Conservation (phyloP, 139 green algal species). For the Yamagishiella unicocca region DNA sequence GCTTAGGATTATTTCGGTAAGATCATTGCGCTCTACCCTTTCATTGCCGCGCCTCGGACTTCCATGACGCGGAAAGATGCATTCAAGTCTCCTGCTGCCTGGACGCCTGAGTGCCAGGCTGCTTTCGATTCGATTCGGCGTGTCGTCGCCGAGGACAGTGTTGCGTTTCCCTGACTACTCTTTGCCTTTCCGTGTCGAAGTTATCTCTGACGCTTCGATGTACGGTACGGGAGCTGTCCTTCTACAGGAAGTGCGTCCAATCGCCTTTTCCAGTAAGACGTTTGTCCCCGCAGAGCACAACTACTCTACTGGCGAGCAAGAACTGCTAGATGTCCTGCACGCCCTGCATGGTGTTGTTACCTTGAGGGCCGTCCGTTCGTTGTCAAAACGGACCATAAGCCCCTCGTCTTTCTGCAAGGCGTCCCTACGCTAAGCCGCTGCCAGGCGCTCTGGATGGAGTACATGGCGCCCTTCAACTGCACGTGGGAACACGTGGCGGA, state of each 20-base stretch:
- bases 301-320: slow-evolving; percentile 6
- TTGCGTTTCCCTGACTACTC: slow-evolving; percentile 19
- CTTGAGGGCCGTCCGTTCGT: neutral
- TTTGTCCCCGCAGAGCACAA: neutral
- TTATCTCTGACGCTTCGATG: neutral
- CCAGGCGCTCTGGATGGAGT: slow-evolving; percentile 13
- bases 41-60: neutral
- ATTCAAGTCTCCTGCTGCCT: neutral
- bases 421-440: neutral
- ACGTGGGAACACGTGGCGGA: neutral
- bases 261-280: slow-evolving; percentile 5
- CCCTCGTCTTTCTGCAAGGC: neutral
- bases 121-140: neutral
- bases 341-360: slow-evolving; percentile 8
- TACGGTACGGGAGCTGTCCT: neutral
- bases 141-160: neutral
- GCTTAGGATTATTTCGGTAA: slow-evolving; percentile 30
- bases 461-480: neutral
- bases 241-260: neutral
- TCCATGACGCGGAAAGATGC: neutral
- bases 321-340: neutral
- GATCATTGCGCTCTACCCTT: neutral
- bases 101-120: neutral
- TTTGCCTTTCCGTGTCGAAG: slow-evolving; percentile 17
- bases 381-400: slow-evolving; percentile 8